Conservation (phyloP, 1,139 yeast genomes). For the Lodderomyces elongisporus region DNA sequence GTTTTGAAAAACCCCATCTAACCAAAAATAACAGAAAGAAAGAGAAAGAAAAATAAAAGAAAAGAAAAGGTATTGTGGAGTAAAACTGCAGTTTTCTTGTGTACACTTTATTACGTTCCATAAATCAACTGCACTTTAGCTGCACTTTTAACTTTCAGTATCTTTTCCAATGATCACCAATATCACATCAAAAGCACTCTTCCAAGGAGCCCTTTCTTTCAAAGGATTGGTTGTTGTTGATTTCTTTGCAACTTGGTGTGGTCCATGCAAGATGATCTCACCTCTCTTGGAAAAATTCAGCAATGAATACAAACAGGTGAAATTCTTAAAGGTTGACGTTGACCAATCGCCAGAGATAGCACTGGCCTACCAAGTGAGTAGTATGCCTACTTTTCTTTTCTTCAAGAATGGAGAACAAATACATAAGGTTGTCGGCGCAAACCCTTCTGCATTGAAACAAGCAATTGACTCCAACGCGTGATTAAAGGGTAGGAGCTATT, state of each 20-base stretch:
- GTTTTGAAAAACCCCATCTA: too few relatives aligned
- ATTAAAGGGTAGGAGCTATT: too few relatives aligned
- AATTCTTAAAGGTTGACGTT: slow-evolving; percentile 81
- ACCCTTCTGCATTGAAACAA: slow-evolving; percentile 75
- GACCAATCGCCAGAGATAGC: slow-evolving; percentile 75
- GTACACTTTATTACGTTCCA: too few relatives aligned
- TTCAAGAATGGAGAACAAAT: slow-evolving; percentile 72
- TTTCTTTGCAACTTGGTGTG: slow-evolving; percentile 90
- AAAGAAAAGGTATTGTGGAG: too few relatives aligned
- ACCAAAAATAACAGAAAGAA: too few relatives aligned
- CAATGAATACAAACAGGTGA: slow-evolving; percentile 43
- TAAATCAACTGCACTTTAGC: too few relatives aligned
- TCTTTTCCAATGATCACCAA: slow-evolving; percentile 41
- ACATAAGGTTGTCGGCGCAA: slow-evolving; percentile 79
- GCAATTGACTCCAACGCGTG: slow-evolving; percentile 53
- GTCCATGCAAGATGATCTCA: slow-evolving; percentile 84
- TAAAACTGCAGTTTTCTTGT: too few relatives aligned
- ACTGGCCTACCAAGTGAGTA: slow-evolving; percentile 63
- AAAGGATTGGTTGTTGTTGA: slow-evolving; percentile 72
- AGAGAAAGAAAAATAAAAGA: too few relatives aligned
- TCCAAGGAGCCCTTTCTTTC: slow-evolving; percentile 51
- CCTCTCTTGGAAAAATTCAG: slow-evolving; percentile 69
- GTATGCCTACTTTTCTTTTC: slow-evolving; percentile 87
- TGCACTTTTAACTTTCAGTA: too few relatives aligned
- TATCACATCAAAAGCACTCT: slow-evolving; percentile 51